These are phyloP conservation scores for Termitomyces sp. DNA, from an alignment of 768 basidiomycete species.

Conservation along the genomic window DNA sequence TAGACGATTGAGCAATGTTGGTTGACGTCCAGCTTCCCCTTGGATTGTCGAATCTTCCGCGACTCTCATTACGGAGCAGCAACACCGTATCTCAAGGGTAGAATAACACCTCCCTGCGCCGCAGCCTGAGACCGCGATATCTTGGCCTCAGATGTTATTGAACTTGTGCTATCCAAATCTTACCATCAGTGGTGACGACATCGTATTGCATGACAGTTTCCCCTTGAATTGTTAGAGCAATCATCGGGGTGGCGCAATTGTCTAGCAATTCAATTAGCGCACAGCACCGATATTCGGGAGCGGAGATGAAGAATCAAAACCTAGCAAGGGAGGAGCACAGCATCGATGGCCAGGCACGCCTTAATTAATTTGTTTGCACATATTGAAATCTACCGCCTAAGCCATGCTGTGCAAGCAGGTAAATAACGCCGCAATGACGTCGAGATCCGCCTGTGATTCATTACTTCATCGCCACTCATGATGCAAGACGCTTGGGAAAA, in stretches of 20 bases:
- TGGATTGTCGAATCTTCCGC: background rate
- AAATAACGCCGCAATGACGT: background rate
- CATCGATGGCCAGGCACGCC: background rate
- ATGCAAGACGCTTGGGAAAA: too few species aligned
- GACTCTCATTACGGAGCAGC: too few species aligned
- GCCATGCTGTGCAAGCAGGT: slow-evolving; percentile 6
- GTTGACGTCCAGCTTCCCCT: too few species aligned
- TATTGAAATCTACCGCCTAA: background rate
- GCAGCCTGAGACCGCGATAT: background rate
- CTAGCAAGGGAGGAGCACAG: slow-evolving; percentile 1
- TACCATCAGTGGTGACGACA: too few species aligned
- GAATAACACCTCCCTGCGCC: background rate
- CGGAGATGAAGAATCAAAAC: background rate
- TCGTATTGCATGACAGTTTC: too few species aligned
- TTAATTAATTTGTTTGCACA: background rate
- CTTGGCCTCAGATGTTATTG: background rate
- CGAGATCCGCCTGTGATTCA: background rate
- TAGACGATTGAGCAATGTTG: background rate
- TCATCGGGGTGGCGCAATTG: background rate
- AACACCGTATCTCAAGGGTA: background rate
- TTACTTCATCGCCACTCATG: background rate
- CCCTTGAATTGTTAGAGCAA: too few species aligned
- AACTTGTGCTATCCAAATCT: background rate
- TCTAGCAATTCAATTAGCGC: background rate
- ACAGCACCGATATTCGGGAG: background rate